A percentile compares a stretch with the other conserved stretches of the same genome.
phyloP scores from a whole-genome alignment of 106 monocot species.

The Iris macrosiphon region DNA sequence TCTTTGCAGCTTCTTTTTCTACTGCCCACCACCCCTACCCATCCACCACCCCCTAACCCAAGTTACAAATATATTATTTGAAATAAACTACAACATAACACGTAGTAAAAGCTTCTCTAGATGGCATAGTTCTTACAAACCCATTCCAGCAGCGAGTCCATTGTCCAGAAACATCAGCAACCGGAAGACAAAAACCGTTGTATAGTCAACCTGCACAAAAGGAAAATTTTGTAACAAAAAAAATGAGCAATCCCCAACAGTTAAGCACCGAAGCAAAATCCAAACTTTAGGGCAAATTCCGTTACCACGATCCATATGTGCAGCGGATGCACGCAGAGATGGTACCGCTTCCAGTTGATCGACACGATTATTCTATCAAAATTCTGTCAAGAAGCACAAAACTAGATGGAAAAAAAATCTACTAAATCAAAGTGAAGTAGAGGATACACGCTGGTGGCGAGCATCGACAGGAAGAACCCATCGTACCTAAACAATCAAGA shows the following conservation, averaged over 20 bases:
- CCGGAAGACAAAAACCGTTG: constrained; percentile 81
- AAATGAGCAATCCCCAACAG: neutral
- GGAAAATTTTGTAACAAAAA: neutral
- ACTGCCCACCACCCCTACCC: no score
- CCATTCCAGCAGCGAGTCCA: constrained; percentile 95
- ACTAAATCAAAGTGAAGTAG: neutral
- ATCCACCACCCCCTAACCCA: no score
- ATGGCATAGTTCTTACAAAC: constrained; percentile 58
- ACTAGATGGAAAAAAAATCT: neutral
- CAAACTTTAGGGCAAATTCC: neutral
- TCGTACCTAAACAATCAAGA: constrained; percentile 62
- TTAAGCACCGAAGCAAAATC: neutral
- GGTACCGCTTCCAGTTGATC: constrained; percentile 73
- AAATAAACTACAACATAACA: no score
- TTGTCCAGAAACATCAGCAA: constrained; percentile 92
- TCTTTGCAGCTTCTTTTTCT: no score
- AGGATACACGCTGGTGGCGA: constrained; percentile 96
- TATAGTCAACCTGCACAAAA: constrained; percentile 78
- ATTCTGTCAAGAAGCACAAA: constrained; percentile 21
- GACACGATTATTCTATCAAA: constrained; percentile 49
- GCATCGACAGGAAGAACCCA: constrained; percentile 98
- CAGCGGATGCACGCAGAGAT: constrained; percentile 60
- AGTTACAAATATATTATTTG: no score
- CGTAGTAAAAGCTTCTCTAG: no score
- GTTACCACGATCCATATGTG: constrained; percentile 96